Base-by-base conservation (phyloP, 306 rosid genomes). In the Gastrolobium villosum region DNA sequence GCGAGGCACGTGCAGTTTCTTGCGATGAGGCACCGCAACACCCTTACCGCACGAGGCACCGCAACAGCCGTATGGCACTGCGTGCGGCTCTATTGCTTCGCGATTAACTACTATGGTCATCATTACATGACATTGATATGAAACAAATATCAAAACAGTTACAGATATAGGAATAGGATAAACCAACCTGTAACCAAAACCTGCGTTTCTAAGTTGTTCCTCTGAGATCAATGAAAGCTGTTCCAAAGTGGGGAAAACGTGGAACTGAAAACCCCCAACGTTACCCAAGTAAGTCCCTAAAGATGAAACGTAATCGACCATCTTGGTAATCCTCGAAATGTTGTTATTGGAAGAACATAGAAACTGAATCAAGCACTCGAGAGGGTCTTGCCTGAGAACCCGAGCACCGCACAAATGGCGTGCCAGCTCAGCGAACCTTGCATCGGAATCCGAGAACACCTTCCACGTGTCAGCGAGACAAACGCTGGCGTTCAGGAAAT, bases 281-380 rank as follows among this genome's bases (percentile, higher is more conserved):
- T 79, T 50, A 34, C 96, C 99, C 74, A 95, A 79, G 74, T 44
- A 66, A 34, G 45, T 79, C 63, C 99, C 98, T 34, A 92, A 41
- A 1, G 98, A 95, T 2, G 99, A 95, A 9, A 92, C 80, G 31
- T 84, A 91, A 83, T 88, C 87, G 59, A 95, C 99, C 99, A 95
- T 95, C 75, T 89, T 92, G 2, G 99, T 92, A 39, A 95, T 95
- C 48, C 99, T 89, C 35, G 65, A 75, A 61, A 92, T 95, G 59
- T 95, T 93, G 77, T 95, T 95, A 72, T 91, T 95, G 0, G 98
- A 92, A 34, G 99, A 95, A 72, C 99, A 95, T 31, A 95, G 77
- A 63, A 95, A 95, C 89, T 92, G 98, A 81, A 95, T 60, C 91
- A 91, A 77, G 69, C 99, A 95, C 88, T 95, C 99, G 3, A 92